Evolutionary conservation across 169 alveolate genomes (phyloP).

Genomic region (Plasmodium vivax): DNA sequence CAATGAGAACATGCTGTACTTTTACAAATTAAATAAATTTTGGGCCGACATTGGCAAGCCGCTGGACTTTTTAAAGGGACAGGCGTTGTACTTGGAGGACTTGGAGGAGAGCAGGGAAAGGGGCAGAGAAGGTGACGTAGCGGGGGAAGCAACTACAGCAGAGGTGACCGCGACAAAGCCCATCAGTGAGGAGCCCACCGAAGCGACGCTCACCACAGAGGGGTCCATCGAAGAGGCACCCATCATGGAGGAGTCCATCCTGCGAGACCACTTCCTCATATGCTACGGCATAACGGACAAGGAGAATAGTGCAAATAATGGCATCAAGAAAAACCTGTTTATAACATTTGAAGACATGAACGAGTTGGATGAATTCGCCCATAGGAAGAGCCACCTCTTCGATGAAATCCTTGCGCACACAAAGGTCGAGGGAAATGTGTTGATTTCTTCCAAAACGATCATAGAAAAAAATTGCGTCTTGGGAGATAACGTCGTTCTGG

Average conservation of each 20-base stretch:
- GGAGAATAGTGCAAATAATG: conserved; percentile 2
- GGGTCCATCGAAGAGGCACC: background rate
- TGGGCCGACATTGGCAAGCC: conserved; percentile 89
- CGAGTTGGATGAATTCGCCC: conserved; percentile 32
- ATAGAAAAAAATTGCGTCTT: conserved; percentile 89
- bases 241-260: background rate
- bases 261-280: conserved; percentile 22
- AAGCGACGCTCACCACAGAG: too few species aligned
- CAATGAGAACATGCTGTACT: conserved; percentile 79
- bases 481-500: conserved; percentile 95
- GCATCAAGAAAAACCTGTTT: conserved; percentile 28
- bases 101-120: conserved; percentile 15
- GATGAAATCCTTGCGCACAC: conserved; percentile 5
- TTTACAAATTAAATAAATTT: conserved; percentile 86
- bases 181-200: background rate
- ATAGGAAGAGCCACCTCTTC: conserved; percentile 10
- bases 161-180: background rate
- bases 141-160: background rate
- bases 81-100: conserved; percentile 73
- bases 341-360: conserved; percentile 66
- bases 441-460: conserved; percentile 82
- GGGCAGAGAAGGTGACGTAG: background rate
- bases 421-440: conserved; percentile 79
- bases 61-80: conserved; percentile 78
- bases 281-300: conserved; percentile 14